Percentiles rank a stretch among this genome's conserved stretches.
Evolutionary conservation across 2,329 filamentous ascomycete genomes (phyloP).

Genomic region (Macrophomina tecta): DNA sequence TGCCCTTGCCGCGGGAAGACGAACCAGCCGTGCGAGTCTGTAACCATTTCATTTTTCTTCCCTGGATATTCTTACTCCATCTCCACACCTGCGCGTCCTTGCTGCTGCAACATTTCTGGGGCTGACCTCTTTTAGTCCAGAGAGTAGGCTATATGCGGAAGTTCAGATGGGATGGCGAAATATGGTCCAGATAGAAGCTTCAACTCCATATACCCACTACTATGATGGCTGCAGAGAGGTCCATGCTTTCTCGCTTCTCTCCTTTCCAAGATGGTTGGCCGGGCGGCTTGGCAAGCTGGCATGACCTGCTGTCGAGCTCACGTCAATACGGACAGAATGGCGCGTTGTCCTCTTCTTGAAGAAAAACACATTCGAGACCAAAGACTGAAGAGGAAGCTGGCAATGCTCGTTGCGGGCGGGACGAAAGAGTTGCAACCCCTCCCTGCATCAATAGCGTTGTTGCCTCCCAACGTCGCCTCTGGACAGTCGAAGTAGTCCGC

Average conservation of each 20-base stretch:
- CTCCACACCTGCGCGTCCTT: too few species aligned
- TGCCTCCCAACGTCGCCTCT: too few species aligned
- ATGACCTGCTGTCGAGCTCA: neutral
- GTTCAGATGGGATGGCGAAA: neutral
- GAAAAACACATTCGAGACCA: neutral
- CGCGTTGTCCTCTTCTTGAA: neutral
- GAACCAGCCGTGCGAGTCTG: too few species aligned
- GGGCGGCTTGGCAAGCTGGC: neutral
- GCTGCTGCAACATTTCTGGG: neutral
- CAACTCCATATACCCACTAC: neutral
- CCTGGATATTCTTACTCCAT: too few species aligned
- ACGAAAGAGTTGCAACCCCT: too few species aligned
- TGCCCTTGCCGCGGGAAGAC: too few species aligned
- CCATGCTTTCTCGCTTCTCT: neutral
- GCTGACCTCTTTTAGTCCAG: neutral
- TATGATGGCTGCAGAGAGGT: neutral
- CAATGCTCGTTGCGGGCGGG: neutral
- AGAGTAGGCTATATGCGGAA: neutral
- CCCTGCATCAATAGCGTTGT: too few species aligned
- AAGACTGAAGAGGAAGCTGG: constrained; percentile 8
- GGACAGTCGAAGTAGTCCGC: too few species aligned
- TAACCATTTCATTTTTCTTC: too few species aligned
- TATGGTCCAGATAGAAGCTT: neutral
- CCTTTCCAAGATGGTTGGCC: neutral
- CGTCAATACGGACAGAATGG: neutral